Evolutionary conservation across 148 eudicot genomes (phyloP), one percentile per base, ranked within the genome.

Genomic region (Chenopodium album): DNA sequence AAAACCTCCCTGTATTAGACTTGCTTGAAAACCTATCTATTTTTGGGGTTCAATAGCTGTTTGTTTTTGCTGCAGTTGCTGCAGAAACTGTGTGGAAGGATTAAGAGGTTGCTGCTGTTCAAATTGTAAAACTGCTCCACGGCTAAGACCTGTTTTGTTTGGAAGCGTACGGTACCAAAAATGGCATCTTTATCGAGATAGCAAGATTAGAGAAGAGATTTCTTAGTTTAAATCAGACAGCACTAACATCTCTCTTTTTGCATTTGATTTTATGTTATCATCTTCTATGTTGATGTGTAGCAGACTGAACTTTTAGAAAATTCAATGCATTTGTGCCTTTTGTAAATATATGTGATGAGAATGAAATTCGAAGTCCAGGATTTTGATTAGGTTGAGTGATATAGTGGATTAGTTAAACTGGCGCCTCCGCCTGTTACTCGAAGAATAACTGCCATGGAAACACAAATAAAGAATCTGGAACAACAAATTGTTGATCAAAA

Each of bases 101-200:
- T 47, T 90, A 60, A 84, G 86, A 89, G 98, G 98, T 75, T 94
- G 97, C 76, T 94, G 98, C 85, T 90, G 94, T 78, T 29, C 76
- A 31, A 77, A 86, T 26, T 94, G 98, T 84, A 90, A 80, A 56
- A 79, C 90, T 73, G 98, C 98, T 41, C 83, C 90, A 79, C 87
- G 98, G 70, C 87, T 91, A 46, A 88, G 98, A 79, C 98, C 98
- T 16, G 86, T 90, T 80, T 88, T 92, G 19, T 79, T 81, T 2
- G 92, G 91, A 44, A 85, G 86, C 19, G 86, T 83, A 67, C 89
- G 97, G 82, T 94, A 94, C 83, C 76, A 90, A 80, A 94, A 94
- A 85, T 94, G 97, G 98, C 97, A 94, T 85, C 77, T 88, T 34
- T 94, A 94, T 76, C 88, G 95, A 50, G 97, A 94, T 70, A 77